A percentile compares a stretch with the other conserved stretches of the same genome.
phyloP scores from a whole-genome alignment of 495 filamentous ascomycete genomes.

The Chaetomium tenue region DNA sequence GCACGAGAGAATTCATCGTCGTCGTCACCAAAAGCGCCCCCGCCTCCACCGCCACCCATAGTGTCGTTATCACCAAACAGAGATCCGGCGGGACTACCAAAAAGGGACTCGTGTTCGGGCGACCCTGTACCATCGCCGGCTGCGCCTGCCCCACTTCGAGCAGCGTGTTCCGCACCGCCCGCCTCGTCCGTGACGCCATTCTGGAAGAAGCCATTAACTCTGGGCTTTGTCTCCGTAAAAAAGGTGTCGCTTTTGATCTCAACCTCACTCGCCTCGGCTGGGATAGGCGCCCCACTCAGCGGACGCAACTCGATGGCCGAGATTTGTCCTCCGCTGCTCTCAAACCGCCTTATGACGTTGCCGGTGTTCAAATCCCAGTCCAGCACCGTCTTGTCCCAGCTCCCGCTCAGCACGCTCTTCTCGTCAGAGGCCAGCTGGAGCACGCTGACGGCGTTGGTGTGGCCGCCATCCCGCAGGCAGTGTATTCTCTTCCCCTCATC shows the following conservation, averaged over 20 bases:
- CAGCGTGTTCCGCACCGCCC: not conserved
- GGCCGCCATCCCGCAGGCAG: slow-evolving; percentile 63
- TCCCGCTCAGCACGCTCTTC: slow-evolving; percentile 82
- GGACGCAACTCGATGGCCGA: slow-evolving; percentile 84
- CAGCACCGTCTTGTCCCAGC: slow-evolving; percentile 91
- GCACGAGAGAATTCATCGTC: slow-evolving; percentile 84
- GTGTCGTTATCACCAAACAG: slow-evolving; percentile 60
- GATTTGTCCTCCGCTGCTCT: slow-evolving; percentile 77
- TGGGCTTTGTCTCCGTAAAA: slow-evolving; percentile 47
- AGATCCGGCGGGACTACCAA: slow-evolving; percentile 54
- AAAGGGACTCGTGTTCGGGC: slow-evolving; percentile 74
- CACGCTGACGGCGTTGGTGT: slow-evolving; percentile 90
- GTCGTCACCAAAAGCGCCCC: slow-evolving; percentile 64
- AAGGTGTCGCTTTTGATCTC: slow-evolving; percentile 63
- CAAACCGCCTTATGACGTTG: slow-evolving; percentile 68
- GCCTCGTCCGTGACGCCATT: slow-evolving; percentile 34
- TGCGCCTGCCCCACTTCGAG: not conserved
- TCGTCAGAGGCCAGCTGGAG: slow-evolving; percentile 81
- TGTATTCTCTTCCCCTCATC: slow-evolving; percentile 88
- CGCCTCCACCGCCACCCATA: slow-evolving; percentile 56
- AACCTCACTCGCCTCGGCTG: slow-evolving; percentile 63
- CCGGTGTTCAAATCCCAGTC: slow-evolving; percentile 97
- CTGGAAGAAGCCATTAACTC: slow-evolving; percentile 47
- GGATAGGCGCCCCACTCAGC: slow-evolving; percentile 69
- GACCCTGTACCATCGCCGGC: slow-evolving; percentile 51